Base-by-base conservation (phyloP, 2,329 filamentous ascomycete genomes). In the Hypoxylon sp. region DNA sequence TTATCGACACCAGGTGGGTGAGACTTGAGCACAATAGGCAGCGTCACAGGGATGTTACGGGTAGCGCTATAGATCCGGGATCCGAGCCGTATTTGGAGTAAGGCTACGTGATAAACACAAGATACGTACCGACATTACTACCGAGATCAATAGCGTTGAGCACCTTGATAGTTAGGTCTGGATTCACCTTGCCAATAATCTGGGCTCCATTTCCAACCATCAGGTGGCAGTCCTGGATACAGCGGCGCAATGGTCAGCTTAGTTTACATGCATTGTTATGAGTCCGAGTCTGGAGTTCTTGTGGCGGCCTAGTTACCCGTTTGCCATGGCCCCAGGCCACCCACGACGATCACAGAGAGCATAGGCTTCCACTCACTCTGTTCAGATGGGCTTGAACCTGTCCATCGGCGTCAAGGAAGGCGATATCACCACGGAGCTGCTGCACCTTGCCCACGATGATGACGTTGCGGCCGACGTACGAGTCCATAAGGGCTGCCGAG, bases 361-460 rank as follows among this genome's bases (percentile, higher is more conserved):
- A 59, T 30, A 22, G 17, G 17, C 20, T 44, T 20, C 26, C 8
- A 72, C 84, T 64, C 80, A 93, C 91, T 52, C 89, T 84, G 75
- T 92, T 93, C 68, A 98, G 77, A 17, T 90, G 80, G 1, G 93
- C 83, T 0, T 89, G 91, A 24, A 97, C 86, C 20, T 88, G 85
- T 0, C 94, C 94, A 24, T 88, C 90, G 5, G 92, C 90, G 59
- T 97, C 93, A 28, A 98, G 85, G 5, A 88, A 87, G 0, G 93
- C 94, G 52, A 87, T 85, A 54, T 95, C 91, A 69, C 94, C 94
- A 53, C 89, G 89, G 22, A 98, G 83, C 72, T 95, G 89, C 3
- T 87, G 86, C 48, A 98, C 93, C 72, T 91, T 93, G 72, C 95
- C 95, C 4, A 97, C 84, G 57, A 98, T 83, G 71, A 93, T 93